Evolutionary conservation across 1,284 basidiomycete genomes (phyloP), one percentile per base, ranked within the genome.

Genomic region (Apiotrichum laibachii): DNA sequence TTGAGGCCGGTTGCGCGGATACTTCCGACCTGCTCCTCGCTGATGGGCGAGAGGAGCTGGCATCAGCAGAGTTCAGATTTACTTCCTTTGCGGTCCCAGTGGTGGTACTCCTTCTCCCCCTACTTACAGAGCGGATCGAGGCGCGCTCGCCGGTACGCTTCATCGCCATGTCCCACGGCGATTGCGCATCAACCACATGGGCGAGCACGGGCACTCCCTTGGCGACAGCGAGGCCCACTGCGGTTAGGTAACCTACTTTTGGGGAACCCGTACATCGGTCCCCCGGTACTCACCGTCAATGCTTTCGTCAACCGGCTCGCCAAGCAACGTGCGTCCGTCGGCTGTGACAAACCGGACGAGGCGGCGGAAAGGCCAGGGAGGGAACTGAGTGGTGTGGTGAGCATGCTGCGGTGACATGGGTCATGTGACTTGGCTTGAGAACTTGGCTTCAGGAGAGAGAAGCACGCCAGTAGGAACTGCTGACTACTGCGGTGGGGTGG

Each of bases 161-260:
- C 5, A 60, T 61, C 2, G 19, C 18, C 2, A 46, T n/a, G 33
- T 69, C 66, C 70, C 68, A 72, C 1, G 70, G 61, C 2, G 44
- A 39, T 5, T 35, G 15, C 5, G 62, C 60, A 33, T 58, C 49
- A 51, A 70, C 62, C 46, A 72, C 66, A 15, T 69, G 51, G 2
- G 63, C 69, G 19, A 52, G 35, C 47, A 71, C 57, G 9, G 59
- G 44, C 22, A 59, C 7, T 11, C 59, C 64, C 19, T 62, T 50
- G 53, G 59, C 67, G 1, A 66, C 48, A 7, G 76, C 76, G 2
- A 70, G 67, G 11, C 77, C 78, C 21, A 79, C 69, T 67, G 53
- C 8, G 26, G 39, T 61, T 13, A 59, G 19, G n/a, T 19, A 9
- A 42, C 49, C 54, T n/a, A n/a, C n/a, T n/a, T n/a, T n/a, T n/a